Evolutionary conservation across 208 protist species (phyloP), one percentile per base, ranked within the genome.

Genomic region (Blechomonas ayalai): DNA sequence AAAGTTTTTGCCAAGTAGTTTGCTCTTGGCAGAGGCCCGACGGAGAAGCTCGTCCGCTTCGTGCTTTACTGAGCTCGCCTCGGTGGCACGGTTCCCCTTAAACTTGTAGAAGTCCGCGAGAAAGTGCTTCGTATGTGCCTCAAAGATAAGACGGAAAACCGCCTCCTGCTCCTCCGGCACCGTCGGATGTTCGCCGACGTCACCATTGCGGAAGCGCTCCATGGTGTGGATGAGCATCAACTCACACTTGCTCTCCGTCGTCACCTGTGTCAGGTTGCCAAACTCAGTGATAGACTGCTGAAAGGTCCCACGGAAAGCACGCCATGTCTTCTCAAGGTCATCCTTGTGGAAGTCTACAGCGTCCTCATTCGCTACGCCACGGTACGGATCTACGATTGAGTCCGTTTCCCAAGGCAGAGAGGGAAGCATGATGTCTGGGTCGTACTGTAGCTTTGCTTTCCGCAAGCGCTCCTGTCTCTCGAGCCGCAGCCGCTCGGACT

Each of bases 71-170:
- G 74, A 73, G 56, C 77, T 82, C 10, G 69, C 43, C 59, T 92
- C 84, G 4, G 80, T 81, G 33, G 54, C 28, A 10, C 84, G 76
- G 43, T 76, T 87, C 0, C 77, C 78, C 36, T 76, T 82, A 51
- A 78, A 89, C 44, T 85, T 89, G 69, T 88, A 88, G 40, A 84
- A 90, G 52, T 92, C 84, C 9, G 80, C 59, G 26, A 92, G 60
- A 45, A 92, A 90, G 45, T 92, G 80, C 67, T 88, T 87, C 16
- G 78, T 90, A 52, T 92, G 80, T 2, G 70, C 80, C 58, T 92
- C 84, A 58, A 90, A 92, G 28, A 90, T 73, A 28, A 90, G 51
- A 2, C 62, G 61, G 34, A 92, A 80, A 18, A 92, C 67, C 31
- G 65, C 77, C 39, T 86, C 74, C 36, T 85, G 77, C 41, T 84